Percentiles rank a stretch among this genome's conserved stretches.
Evolutionary conservation across 2,329 filamentous ascomycete genomes (phyloP).

Genomic region (Xylaria digitata): DNA sequence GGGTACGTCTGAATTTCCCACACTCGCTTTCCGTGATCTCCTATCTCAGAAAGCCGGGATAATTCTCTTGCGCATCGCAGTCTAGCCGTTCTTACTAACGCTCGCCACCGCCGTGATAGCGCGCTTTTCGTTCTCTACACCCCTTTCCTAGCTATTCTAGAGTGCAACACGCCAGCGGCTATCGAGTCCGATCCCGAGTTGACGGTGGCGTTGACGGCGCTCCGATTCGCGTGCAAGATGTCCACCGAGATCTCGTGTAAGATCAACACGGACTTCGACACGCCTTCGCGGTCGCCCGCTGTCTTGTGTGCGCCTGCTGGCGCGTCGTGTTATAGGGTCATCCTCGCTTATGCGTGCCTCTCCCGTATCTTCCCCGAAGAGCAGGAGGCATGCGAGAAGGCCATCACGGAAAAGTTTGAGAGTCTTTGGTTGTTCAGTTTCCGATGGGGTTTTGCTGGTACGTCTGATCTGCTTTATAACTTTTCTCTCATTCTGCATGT

Average conservation of each 20-base stretch:
- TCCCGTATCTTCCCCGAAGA: slow-evolving; percentile 49
- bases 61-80: background rate
- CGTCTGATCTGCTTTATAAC: slow-evolving; percentile 19
- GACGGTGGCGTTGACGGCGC: slow-evolving; percentile 45
- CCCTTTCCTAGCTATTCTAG: slow-evolving; percentile 48
- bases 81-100: slow-evolving; percentile 11
- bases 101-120: slow-evolving; percentile 25
- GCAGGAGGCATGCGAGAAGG: slow-evolving; percentile 42
- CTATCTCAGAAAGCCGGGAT: background rate
- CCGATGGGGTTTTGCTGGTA: slow-evolving; percentile 51
- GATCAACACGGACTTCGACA: slow-evolving; percentile 45
- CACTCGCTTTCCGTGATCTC: background rate
- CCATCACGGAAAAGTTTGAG: slow-evolving; percentile 51
- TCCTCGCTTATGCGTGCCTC: slow-evolving; percentile 45
- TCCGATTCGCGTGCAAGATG: slow-evolving; percentile 51
- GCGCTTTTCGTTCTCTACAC: slow-evolving; percentile 50
- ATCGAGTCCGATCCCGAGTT: slow-evolving; percentile 42
- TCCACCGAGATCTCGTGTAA: slow-evolving; percentile 52
- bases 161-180: slow-evolving; percentile 35
- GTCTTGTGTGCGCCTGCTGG: slow-evolving; percentile 49
- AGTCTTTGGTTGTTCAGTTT: slow-evolving; percentile 50
- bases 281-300: slow-evolving; percentile 43
- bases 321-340: slow-evolving; percentile 50
- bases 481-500: background rate
- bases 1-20: slow-evolving; percentile 42